Percentiles rank a stretch among this genome's conserved stretches.
Evolutionary conservation across 1,284 basidiomycete genomes (phyloP).

Genomic region (Irpex lacteus): DNA sequence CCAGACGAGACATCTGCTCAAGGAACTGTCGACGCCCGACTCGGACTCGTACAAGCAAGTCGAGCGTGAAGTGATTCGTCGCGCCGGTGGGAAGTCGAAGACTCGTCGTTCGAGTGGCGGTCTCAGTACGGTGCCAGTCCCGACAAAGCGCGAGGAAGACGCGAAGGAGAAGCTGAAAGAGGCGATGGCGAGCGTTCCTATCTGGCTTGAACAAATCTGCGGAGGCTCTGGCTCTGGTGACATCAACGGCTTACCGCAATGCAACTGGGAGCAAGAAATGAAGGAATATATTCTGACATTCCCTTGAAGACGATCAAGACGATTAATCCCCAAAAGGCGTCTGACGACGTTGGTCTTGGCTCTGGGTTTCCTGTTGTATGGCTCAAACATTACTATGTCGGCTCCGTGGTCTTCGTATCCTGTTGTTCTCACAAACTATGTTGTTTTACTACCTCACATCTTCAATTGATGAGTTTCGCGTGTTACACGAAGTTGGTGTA

Average conservation of each 20-base stretch:
- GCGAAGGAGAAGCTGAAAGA: conserved; percentile 24
- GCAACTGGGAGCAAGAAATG: conserved; percentile 61
- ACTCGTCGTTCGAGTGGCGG: conserved; percentile 7
- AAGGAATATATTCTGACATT: conserved; percentile 60
- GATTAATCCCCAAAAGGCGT: no score
- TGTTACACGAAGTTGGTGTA: neutral
- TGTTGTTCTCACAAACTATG: neutral
- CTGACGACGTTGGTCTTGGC: neutral
- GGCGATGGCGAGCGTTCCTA: conserved; percentile 35
- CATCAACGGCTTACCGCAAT: conserved; percentile 40
- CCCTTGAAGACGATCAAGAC: conserved; percentile 39
- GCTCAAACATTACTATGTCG: neutral
- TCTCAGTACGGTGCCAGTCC: conserved; percentile 16
- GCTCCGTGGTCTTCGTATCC: neutral
- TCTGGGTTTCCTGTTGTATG: neutral
- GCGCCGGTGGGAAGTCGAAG: conserved; percentile 14
- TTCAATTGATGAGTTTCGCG: neutral
- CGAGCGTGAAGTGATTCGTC: conserved; percentile 33
- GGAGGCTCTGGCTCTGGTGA: conserved; percentile 41
- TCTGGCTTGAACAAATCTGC: conserved; percentile 39
- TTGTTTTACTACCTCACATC: neutral
- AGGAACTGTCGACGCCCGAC: conserved; percentile 33
- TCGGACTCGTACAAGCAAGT: conserved; percentile 40
- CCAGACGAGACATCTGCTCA: conserved; percentile 36
- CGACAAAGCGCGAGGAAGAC: conserved; percentile 24